Evolutionary conservation across 768 basidiomycete species (phyloP).

Genomic region (Panus rudis): DNA sequence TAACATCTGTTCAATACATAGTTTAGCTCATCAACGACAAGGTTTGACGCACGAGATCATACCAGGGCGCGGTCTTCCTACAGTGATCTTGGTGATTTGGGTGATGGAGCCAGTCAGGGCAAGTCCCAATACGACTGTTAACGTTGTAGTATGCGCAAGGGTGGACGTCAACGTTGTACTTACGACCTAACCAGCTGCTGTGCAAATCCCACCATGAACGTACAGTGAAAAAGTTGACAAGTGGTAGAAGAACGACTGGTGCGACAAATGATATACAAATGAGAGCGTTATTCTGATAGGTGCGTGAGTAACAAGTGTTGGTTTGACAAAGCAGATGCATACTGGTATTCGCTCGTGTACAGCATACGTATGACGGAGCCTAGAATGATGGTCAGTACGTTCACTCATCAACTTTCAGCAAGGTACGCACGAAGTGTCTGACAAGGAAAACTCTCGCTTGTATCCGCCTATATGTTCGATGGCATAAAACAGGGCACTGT

Average conservation of each 20-base stretch:
- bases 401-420: no score
- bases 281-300: conserved; percentile 14
- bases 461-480: conserved; percentile 66
- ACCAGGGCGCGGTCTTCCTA: conserved; percentile 89
- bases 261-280: conserved; percentile 44
- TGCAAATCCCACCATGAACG: conserved; percentile 91
- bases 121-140: conserved; percentile 64
- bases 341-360: conserved; percentile 76
- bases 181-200: conserved; percentile 47
- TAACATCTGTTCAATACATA: conserved; percentile 37
- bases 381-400: no score
- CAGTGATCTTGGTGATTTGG: conserved; percentile 78
- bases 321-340: conserved; percentile 16
- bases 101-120: conserved; percentile 76
- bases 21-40: not conserved
- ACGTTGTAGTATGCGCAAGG: not conserved
- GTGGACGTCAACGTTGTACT: conserved; percentile 11
- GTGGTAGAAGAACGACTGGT: conserved; percentile 62
- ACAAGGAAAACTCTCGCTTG: conserved; percentile 69
- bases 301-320: conserved; percentile 1
- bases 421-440: no score
- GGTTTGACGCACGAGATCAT: not conserved
- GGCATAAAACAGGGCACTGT: conserved; percentile 54
- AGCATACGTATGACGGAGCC: conserved; percentile 61
- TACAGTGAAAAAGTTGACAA: conserved; percentile 65